These are phyloP conservation scores for Fonsecaea monophora DNA, from an alignment of 2,329 filamentous ascomycete genomes.

Conservation along the genomic window DNA sequence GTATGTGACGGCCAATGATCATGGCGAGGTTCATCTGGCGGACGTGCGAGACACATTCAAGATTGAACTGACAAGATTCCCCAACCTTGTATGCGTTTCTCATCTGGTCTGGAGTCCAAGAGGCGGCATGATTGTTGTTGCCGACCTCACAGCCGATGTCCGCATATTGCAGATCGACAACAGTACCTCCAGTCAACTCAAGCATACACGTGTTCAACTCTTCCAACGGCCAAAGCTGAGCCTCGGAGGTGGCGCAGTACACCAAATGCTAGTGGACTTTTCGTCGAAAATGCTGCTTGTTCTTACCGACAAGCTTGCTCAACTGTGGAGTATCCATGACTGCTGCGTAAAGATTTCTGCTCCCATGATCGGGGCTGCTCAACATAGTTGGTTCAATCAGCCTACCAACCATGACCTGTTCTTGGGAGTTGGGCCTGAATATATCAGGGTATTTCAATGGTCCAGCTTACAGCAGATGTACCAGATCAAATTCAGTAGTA, in stretches of 20 bases:
- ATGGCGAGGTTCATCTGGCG: constrained; percentile 24
- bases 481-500: constrained; percentile 10
- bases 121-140: constrained; percentile 15
- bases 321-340: constrained; percentile 21
- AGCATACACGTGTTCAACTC: neutral
- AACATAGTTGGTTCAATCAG: constrained; percentile 19
- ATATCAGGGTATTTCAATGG: constrained; percentile 23
- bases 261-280: constrained; percentile 21
- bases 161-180: constrained; percentile 15
- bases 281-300: constrained; percentile 24
- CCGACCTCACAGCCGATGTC: constrained; percentile 22
- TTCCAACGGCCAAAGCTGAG: constrained; percentile 16
- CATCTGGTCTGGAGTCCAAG: constrained; percentile 19
- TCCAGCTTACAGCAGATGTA: constrained; percentile 9
- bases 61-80: constrained; percentile 16
- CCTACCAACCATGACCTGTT: constrained; percentile 15
- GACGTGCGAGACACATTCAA: constrained; percentile 2
- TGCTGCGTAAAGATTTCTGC: neutral
- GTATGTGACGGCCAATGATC: constrained; percentile 20
- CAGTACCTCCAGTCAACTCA: neutral
- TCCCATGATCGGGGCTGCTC: constrained; percentile 1
- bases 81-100: constrained; percentile 11
- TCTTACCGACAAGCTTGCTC: constrained; percentile 18
- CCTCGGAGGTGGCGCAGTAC: constrained; percentile 13
- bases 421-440: constrained; percentile 19